phyloP scores from a whole-genome alignment of 768 basidiomycete species.

The Candolleomyces aberdarensis region DNA sequence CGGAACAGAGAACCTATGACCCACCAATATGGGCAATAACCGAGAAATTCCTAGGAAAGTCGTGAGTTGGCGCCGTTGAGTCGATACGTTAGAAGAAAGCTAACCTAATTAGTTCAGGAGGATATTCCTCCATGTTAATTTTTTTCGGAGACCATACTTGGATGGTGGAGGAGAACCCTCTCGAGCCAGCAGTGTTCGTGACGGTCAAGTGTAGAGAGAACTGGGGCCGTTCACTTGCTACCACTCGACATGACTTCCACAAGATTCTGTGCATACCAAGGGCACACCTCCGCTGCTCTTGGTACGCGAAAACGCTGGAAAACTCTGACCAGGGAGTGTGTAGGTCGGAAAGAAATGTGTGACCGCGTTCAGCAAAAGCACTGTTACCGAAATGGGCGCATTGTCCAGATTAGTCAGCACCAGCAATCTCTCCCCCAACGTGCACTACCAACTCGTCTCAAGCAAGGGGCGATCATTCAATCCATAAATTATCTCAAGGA shows the following conservation, averaged over 20 bases:
- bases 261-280: slow-evolving; percentile 24
- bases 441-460: background rate
- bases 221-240: slow-evolving; percentile 4
- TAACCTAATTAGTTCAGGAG: slow-evolving; percentile 68
- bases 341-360: background rate
- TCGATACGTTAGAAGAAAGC: background rate
- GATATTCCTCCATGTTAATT: slow-evolving; percentile 59
- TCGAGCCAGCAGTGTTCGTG: background rate
- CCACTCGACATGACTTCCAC: slow-evolving; percentile 22
- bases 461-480: too few species aligned
- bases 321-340: background rate
- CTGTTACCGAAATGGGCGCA: background rate
- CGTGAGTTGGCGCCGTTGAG: background rate
- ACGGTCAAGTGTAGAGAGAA: background rate
- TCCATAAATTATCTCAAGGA: too few species aligned
- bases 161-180: slow-evolving; percentile 18
- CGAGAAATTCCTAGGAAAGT: slow-evolving; percentile 72
- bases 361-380: slow-evolving; percentile 1
- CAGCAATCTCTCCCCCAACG: background rate
- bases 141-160: slow-evolving; percentile 25
- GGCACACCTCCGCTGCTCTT: background rate
- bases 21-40: slow-evolving; percentile 95
- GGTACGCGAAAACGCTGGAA: background rate
- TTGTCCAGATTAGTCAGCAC: background rate
- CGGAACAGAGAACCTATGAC: background rate